Conservation (phyloP, 1,284 basidiomycete genomes). For the Pseudozyma hubeiensis region DNA sequence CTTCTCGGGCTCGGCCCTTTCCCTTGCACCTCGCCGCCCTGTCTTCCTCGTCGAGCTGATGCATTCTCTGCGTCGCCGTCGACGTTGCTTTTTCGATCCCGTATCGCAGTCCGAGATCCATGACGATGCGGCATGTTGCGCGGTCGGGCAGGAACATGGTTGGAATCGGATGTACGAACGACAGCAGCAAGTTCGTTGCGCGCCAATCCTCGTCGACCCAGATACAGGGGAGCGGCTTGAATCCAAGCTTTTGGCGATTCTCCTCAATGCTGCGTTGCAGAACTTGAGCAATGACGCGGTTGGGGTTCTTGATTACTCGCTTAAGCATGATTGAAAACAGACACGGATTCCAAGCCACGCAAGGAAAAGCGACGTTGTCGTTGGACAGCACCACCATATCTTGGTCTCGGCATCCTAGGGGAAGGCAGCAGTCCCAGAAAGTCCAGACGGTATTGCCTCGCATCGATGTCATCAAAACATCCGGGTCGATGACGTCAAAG, state of each 20-base stretch:
- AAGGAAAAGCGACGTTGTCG: constrained; percentile 42
- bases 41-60: constrained; percentile 36
- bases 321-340: constrained; percentile 37
- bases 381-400: constrained; percentile 43
- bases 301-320: constrained; percentile 27
- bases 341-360: constrained; percentile 47
- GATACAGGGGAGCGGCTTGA: constrained; percentile 30
- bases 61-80: constrained; percentile 19
- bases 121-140: constrained; percentile 24
- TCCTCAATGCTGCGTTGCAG: constrained; percentile 20
- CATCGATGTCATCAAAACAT: constrained; percentile 19
- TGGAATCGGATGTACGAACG: constrained; percentile 49
- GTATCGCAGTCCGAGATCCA: constrained; percentile 33
- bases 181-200: constrained; percentile 39
- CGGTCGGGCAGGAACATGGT: constrained; percentile 37
- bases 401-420: constrained; percentile 44
- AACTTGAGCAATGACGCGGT: constrained; percentile 12
- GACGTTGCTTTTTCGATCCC: constrained; percentile 22
- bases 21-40: constrained; percentile 8
- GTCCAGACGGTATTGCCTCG: constrained; percentile 44
- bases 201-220: constrained; percentile 45
- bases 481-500: constrained; percentile 40
- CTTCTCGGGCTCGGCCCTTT: constrained; percentile 29
- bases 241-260: constrained; percentile 31
- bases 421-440: constrained; percentile 52